These are phyloP conservation scores for Xylaria flabelliformis DNA, from an alignment of 495 filamentous ascomycete genomes.

Conservation along the genomic window DNA sequence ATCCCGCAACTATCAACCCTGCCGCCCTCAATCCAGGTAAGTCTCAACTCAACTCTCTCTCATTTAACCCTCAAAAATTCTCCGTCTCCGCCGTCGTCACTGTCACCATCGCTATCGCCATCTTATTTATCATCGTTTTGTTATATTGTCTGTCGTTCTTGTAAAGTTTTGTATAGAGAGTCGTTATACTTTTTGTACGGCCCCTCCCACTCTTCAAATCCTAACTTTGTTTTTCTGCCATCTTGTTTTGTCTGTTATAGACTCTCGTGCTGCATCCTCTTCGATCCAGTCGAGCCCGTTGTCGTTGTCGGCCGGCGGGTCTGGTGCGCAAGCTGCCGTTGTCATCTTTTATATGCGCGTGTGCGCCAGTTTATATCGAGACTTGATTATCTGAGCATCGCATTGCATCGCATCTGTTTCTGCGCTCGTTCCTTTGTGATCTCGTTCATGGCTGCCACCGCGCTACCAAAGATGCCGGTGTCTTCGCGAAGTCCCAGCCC, in stretches of 20 bases:
- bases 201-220: not conserved
- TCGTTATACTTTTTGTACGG: not conserved
- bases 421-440: not conserved
- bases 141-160: not conserved
- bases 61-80: conserved; percentile 26
- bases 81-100: conserved; percentile 11
- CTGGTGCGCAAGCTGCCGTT: conserved; percentile 9
- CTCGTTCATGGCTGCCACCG: conserved; percentile 28
- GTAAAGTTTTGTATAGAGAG: not conserved
- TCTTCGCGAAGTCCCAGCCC: conserved; percentile 23
- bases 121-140: not conserved
- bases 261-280: conserved; percentile 6
- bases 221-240: not conserved
- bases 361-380: conserved; percentile 16
- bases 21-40: conserved; percentile 61
- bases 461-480: conserved; percentile 29
- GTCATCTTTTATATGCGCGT: conserved; percentile 5
- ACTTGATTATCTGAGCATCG: not conserved
- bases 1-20: conserved; percentile 61
- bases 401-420: not conserved
- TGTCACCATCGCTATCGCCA: conserved; percentile 30
- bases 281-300: conserved; percentile 18
- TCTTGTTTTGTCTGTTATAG: not conserved
- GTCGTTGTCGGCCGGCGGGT: conserved; percentile 8
- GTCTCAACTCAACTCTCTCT: conserved; percentile 32